These are phyloP conservation scores for Diaporthe helianthi DNA, from an alignment of 2,329 filamentous ascomycete species.

Conservation along the genomic window DNA sequence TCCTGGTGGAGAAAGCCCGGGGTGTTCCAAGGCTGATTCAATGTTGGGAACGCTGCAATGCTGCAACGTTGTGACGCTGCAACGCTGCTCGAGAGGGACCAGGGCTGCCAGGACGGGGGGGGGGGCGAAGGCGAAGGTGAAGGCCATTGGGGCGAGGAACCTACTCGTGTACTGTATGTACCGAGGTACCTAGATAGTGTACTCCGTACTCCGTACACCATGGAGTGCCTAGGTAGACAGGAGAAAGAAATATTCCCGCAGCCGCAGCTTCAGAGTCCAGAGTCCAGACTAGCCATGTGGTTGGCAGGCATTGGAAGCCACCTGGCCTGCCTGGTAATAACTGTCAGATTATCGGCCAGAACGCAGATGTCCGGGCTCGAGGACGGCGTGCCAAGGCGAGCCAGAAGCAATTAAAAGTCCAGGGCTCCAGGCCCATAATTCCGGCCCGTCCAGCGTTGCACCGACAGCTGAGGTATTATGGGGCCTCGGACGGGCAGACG, in stretches of 20 bases:
- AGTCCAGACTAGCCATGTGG: constrained; percentile 18
- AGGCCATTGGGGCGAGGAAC: not conserved
- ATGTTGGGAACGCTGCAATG: not conserved
- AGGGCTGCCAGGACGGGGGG: too few relatives aligned
- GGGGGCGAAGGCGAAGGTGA: too few relatives aligned
- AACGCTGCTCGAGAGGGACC: too few relatives aligned
- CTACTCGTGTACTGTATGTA: too few relatives aligned
- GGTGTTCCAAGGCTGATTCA: constrained; percentile 10
- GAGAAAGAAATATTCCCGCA: constrained; percentile 24
- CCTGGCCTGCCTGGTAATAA: constrained; percentile 16
- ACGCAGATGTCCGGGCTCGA: constrained; percentile 19
- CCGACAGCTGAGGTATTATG: constrained; percentile 14
- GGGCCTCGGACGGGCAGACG: constrained; percentile 17
- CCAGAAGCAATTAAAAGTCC: constrained; percentile 21
- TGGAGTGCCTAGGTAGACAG: too few relatives aligned
- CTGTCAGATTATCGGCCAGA: constrained; percentile 20
- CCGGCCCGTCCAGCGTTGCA: constrained; percentile 22
- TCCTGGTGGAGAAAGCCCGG: constrained; percentile 24
- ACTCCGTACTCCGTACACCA: too few relatives aligned
- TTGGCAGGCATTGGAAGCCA: constrained; percentile 25
- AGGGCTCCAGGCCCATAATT: constrained; percentile 13
- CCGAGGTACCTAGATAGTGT: too few relatives aligned
- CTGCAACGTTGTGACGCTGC: not conserved
- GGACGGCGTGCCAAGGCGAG: constrained; percentile 20
- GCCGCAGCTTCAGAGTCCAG: too few relatives aligned